These are phyloP conservation scores for Drechslerella coelobrocha DNA, from an alignment of 2,329 filamentous ascomycete species.

Conservation along the genomic window DNA sequence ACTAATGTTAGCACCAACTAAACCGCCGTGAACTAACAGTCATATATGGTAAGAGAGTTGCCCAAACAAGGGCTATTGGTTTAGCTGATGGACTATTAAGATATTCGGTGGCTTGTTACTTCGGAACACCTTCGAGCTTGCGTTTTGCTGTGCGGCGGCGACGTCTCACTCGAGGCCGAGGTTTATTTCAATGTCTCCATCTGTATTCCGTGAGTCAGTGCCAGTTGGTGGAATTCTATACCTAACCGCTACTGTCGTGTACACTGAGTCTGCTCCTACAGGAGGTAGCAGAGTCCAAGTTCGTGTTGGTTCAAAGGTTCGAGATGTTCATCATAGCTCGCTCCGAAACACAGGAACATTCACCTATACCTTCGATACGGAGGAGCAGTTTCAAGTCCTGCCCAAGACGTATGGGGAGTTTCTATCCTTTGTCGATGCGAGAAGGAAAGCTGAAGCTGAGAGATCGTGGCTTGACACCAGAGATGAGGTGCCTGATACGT, in stretches of 20 bases:
- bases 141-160: slow-evolving; percentile 75
- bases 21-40: slow-evolving; percentile 13
- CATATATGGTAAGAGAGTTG: slow-evolving; percentile 41
- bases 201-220: slow-evolving; percentile 76
- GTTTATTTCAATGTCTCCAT: slow-evolving; percentile 75
- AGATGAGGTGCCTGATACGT: slow-evolving; percentile 43
- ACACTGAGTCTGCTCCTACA: slow-evolving; percentile 68
- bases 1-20: slow-evolving; percentile 7
- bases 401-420: slow-evolving; percentile 63
- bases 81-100: slow-evolving; percentile 67
- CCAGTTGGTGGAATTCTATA: slow-evolving; percentile 78
- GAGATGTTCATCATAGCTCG: slow-evolving; percentile 73
- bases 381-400: slow-evolving; percentile 70
- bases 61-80: no score
- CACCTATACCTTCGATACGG: slow-evolving; percentile 75
- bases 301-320: slow-evolving; percentile 73
- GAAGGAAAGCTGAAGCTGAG: slow-evolving; percentile 56
- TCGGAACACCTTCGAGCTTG: slow-evolving; percentile 76
- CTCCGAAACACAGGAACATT: slow-evolving; percentile 75
- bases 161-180: slow-evolving; percentile 74
- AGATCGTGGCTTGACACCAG: slow-evolving; percentile 33
- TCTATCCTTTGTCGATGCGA: slow-evolving; percentile 61
- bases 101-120: slow-evolving; percentile 78
- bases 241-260: slow-evolving; percentile 73
- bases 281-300: slow-evolving; percentile 70